A percentile compares a stretch with the other conserved stretches of the same genome.
Evolutionary conservation across 495 filamentous ascomycete species (phyloP).

Genomic region (Neurospora africana): DNA sequence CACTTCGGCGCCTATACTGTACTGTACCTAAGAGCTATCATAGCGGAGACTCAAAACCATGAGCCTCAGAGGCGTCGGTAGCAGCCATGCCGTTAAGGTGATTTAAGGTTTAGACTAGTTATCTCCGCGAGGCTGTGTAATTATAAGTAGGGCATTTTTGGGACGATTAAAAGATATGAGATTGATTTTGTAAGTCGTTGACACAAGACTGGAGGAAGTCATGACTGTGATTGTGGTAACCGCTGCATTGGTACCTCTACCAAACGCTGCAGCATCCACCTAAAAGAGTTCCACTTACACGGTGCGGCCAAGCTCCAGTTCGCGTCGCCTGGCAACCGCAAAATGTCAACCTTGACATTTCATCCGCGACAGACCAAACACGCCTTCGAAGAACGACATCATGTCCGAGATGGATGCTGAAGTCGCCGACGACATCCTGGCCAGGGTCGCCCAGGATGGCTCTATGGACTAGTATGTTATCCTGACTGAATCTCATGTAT

Average conservation of each 20-base stretch:
- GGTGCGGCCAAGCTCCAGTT: neutral
- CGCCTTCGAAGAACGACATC: constrained; percentile 3
- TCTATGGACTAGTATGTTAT: constrained; percentile 55
- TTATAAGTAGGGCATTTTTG: neutral
- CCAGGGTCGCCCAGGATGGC: constrained; percentile 52
- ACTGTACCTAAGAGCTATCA: neutral
- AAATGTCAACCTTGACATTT: neutral
- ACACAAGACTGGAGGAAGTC: neutral
- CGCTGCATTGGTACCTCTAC: neutral
- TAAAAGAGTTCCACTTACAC: neutral
- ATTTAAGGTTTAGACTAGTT: neutral
- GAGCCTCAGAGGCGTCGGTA: neutral
- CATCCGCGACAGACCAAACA: constrained; percentile 5
- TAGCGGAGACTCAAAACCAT: neutral
- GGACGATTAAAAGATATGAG: neutral
- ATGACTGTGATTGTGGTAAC: neutral
- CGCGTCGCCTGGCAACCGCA: neutral
- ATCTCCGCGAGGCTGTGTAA: neutral
- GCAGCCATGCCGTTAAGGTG: neutral
- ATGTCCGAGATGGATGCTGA: constrained; percentile 37
- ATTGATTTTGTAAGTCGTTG: neutral
- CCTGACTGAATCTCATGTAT: neutral
- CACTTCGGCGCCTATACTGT: neutral
- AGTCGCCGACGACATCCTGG: constrained; percentile 53
- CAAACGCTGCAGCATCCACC: neutral